Evolutionary conservation across 495 filamentous ascomycete species (phyloP), one percentile per base, ranked within the genome.

Genomic region (Penicillium waksmanii): DNA sequence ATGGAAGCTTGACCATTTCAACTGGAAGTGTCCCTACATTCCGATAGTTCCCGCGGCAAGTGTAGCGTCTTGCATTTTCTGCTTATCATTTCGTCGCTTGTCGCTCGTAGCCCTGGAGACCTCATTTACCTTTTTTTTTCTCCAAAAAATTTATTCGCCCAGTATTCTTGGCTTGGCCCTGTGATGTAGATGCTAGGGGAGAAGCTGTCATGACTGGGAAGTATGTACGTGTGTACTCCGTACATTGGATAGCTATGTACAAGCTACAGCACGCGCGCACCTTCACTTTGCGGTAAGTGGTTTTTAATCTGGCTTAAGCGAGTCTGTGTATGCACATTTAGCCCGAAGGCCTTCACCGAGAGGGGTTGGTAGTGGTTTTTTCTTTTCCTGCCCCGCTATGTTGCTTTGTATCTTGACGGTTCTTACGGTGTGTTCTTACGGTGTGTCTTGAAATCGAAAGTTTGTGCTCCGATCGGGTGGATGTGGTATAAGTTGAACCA

Each of bases 401-500:
- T 46, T 46, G 43, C 46, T 48, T 48, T 23, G 46, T 48, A 48
- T 48, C 46, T 48, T 48, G 46, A 48, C 46, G 46, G 46, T 48
- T n/a, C n/a, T 46, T 46, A 46, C 42, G 42, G 42, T 46, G 36
- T 38, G 36, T 46, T n/a, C n/a, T 46, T 46, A 46, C 42, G 42
- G 42, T 46, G 36, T 38, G 36, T 46, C n/a, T 46, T 46, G 42
- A 21, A 18, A 18, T 46, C 9, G 42, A 46, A 46, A 46, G 38
- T 15, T 42, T 43, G 19, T 31, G 27, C 27, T 9, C 27, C 27
- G 27, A 31, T 9, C 6, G 27, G 27, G 27, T 31, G 27, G 8
- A 31, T 31, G 27, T 31, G 5, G 27, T 9, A 31, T 31, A 9
- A 31, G 27, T 31, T 31, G 27, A 9, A 31, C 27, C 5, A 31